Evolutionary conservation across 345 rosid genomes (phyloP), one percentile per base, ranked within the genome.

Genomic region (Hibiscus mutabilis): DNA sequence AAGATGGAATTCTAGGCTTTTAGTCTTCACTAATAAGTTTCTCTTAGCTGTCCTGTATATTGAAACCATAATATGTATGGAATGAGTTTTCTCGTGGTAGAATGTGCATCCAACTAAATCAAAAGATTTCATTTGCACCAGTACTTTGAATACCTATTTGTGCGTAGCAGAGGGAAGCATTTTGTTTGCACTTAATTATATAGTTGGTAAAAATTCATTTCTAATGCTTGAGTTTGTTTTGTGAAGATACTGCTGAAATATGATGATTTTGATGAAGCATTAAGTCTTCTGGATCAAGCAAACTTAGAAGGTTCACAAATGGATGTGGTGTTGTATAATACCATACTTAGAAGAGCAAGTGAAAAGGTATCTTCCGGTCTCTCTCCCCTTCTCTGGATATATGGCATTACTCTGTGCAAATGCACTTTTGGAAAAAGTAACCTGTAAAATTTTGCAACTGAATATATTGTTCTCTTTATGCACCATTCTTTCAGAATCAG

Each of bases 251-350:
- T 78, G 82, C 58, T 91, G 80, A 80, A 85, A 22, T 51, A 70
- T 73, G 80, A 60, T 57, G 75, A 84, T 44, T 83, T 86, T 19
- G 84, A 85, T 76, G 89, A 81, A 74, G 91, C 83, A 85, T 76
- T 89, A 67, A 60, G 79, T 68, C 83, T 94, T 65, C 66, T 88
- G 79, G 89, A 85, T 76, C 91, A 47, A 60, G 77, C 85, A 61
- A 79, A 63, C 70, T 76, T 72, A 18, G 93, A 86, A 71, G 87
- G 76, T 72, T 64, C 77, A 74, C 78, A 77, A 88, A 81, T 18
- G 55, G 96, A 91, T 79, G 58, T 83, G 73, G 53, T 83, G 63
- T 63, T 86, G n/a, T 90, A 83, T 75, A 90, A 94, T 79, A 79
- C 90, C 55, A 65, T 91, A 69, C 82, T 94, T 79, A 76, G 69